Evolutionary conservation across 2,329 filamentous ascomycete species (phyloP).

Genomic region (Clonostachys rhizophaga): DNA sequence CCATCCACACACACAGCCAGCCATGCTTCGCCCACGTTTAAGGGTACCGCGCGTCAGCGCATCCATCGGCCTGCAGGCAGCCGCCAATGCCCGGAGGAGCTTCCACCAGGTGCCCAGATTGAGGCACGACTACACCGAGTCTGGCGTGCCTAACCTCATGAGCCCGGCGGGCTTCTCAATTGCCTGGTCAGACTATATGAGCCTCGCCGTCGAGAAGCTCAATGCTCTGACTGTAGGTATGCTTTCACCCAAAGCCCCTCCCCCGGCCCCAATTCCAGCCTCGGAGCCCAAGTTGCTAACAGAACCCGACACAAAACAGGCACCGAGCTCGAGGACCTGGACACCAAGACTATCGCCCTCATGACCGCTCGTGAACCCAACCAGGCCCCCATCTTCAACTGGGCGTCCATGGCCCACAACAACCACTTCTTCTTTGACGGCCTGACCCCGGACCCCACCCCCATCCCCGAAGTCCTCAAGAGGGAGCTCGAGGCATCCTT

Average conservation of each 20-base stretch:
- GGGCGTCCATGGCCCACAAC: conserved; percentile 95
- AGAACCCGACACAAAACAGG: conserved; percentile 33
- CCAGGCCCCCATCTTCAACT: conserved; percentile 82
- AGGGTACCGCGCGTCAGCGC: conserved; percentile 40
- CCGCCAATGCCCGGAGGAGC: conserved; percentile 28
- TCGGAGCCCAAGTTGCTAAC: not conserved
- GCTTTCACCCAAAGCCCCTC: not conserved
- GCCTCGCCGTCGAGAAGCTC: conserved; percentile 67
- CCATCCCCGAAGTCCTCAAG: conserved; percentile 53
- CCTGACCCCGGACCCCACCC: conserved; percentile 32
- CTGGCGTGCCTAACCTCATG: conserved; percentile 65
- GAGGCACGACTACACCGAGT: conserved; percentile 35
- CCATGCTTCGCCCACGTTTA: conserved; percentile 50
- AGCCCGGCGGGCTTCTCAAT: conserved; percentile 65
- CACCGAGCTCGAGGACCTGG: conserved; percentile 56
- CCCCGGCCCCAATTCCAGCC: no score
- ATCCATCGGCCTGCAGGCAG: conserved; percentile 25
- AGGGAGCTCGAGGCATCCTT: conserved; percentile 65
- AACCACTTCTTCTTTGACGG: conserved; percentile 76
- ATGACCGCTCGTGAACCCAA: conserved; percentile 74
- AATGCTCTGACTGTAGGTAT: conserved; percentile 70
- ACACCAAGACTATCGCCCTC: conserved; percentile 65
- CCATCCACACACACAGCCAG: conserved; percentile 3
- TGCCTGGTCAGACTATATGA: conserved; percentile 82
- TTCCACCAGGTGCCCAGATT: conserved; percentile 43